Evolutionary conservation across 2,329 filamentous ascomycete genomes (phyloP), one percentile per base, ranked within the genome.

Genomic region (Ophiostoma populinum): DNA sequence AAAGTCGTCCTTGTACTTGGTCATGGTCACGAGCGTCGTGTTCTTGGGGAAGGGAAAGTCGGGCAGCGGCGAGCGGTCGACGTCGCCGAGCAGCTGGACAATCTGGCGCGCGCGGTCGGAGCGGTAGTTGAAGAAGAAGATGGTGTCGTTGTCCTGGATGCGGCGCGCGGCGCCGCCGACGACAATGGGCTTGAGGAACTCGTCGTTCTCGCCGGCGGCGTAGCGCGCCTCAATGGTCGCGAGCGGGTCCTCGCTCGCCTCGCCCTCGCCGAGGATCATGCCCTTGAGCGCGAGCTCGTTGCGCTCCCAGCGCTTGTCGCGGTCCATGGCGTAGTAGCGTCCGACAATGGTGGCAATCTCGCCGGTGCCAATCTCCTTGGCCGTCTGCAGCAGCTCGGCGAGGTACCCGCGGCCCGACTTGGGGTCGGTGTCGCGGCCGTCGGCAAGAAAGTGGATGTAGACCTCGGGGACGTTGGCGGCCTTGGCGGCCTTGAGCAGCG

Each of bases 101-200:
- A 98, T 80, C 59, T 98, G 90, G 48, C 90, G 81, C 35, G 87
- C 87, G 56, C 90, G 86, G 56, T 98, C 90, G 39, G 90, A 95
- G 51, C 90, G 83, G 70, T 98, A 98, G 75, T 98, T 98, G 80
- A 98, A 98, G 74, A 95, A 95, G 72, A 95, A 95, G 50, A 95
- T 70, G 36, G 83, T 87, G 54, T 98, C 90, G 46, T 80, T 69
- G 52, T 95, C 85, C 65, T 93, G 75, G 53, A 98, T 76, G 48
- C 90, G 79, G 42, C 69, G 67, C 51, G 92, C 80, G 47, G 82
- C 71, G 48, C 87, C 90, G 45, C 83, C 82, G 41, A 95, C 68
- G 50, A 98, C 85, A 56, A 98, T 95, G 47, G 90, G 90, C 63
- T 92, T 94, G 47, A 98, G 64, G 70, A 98, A 98, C 67, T 98